Conservation (phyloP, 805 yeast species). For the Wickerhamomyces chaumierensis region DNA sequence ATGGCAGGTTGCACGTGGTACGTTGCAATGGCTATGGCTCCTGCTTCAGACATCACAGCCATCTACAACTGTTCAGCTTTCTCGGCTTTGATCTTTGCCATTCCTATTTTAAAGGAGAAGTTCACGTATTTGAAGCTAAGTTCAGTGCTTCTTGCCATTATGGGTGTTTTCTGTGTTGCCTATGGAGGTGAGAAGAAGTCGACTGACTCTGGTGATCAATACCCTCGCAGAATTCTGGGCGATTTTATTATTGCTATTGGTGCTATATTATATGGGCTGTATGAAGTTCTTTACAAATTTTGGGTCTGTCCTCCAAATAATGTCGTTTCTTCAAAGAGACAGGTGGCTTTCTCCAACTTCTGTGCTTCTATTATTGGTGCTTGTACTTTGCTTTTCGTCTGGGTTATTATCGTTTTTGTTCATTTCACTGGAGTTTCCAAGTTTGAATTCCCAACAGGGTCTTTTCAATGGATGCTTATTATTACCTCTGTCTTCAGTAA, state of each 20-base stretch:
- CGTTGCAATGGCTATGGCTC: conserved; percentile 67
- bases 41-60: conserved; percentile 81
- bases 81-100: conserved; percentile 76
- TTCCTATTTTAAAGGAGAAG: conserved; percentile 57
- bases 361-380: conserved; percentile 60
- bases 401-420: conserved; percentile 34
- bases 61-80: conserved; percentile 86
- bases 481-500: conserved; percentile 48
- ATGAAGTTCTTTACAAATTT: conserved; percentile 75
- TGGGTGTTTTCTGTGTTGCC: conserved; percentile 72
- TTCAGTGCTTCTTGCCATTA: conserved; percentile 61
- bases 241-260: conserved; percentile 63
- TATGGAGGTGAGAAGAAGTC: conserved; percentile 35
- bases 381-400: conserved; percentile 37
- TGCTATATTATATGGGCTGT: conserved; percentile 68
- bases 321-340: conserved; percentile 50
- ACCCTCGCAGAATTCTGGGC: conserved; percentile 53
- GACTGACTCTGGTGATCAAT: conserved; percentile 14
- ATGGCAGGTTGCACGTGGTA: conserved; percentile 82
- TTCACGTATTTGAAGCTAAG: conserved; percentile 51
- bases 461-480: conserved; percentile 32
- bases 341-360: conserved; percentile 72
- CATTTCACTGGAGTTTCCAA: conserved; percentile 46
- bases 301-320: conserved; percentile 63
- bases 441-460: conserved; percentile 39